These are phyloP conservation scores for Piper longum DNA, from an alignment of 164 flowering plant species.

Conservation along the genomic window DNA sequence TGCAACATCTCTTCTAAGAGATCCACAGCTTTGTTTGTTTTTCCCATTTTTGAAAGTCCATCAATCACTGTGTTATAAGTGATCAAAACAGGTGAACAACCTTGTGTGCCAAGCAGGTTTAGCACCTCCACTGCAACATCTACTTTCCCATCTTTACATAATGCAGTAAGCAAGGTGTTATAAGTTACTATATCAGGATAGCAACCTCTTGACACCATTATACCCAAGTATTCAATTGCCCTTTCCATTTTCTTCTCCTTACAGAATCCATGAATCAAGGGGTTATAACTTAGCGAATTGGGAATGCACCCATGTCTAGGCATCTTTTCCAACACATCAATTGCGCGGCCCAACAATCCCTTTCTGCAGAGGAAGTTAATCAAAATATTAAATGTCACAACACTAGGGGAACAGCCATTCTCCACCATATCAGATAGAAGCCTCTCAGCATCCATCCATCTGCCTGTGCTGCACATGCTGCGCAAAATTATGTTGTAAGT, in stretches of 20 bases:
- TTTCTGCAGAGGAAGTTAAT: constrained; percentile 68
- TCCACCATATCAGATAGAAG: constrained; percentile 59
- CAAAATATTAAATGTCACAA: constrained; percentile 79
- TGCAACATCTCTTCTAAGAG: constrained; percentile 53
- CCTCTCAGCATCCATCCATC: constrained; percentile 87
- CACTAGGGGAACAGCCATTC: constrained; percentile 71
- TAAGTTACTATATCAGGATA: constrained; percentile 87
- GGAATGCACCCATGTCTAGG: constrained; percentile 74
- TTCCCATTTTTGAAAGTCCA: constrained; percentile 67
- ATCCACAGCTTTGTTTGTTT: constrained; percentile 45
- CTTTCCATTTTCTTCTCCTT: constrained; percentile 84
- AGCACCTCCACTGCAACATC: constrained; percentile 66
- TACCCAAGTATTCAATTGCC: constrained; percentile 61
- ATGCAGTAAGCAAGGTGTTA: constrained; percentile 73
- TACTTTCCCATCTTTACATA: constrained; percentile 84
- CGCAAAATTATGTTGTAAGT: constrained; percentile 73
- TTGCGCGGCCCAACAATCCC: constrained; percentile 64
- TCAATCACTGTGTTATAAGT: constrained; percentile 86
- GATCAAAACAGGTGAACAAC: constrained; percentile 72
- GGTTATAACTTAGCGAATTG: constrained; percentile 75
- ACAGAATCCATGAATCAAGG: constrained; percentile 79
- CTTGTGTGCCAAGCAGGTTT: constrained; percentile 48
- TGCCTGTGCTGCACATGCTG: constrained; percentile 72
- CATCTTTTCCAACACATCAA: constrained; percentile 78
- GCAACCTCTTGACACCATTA: constrained; percentile 76